phyloP scores from a whole-genome alignment of 1,139 yeast genomes.

The Hemisphaericaspora xylofermentans region DNA sequence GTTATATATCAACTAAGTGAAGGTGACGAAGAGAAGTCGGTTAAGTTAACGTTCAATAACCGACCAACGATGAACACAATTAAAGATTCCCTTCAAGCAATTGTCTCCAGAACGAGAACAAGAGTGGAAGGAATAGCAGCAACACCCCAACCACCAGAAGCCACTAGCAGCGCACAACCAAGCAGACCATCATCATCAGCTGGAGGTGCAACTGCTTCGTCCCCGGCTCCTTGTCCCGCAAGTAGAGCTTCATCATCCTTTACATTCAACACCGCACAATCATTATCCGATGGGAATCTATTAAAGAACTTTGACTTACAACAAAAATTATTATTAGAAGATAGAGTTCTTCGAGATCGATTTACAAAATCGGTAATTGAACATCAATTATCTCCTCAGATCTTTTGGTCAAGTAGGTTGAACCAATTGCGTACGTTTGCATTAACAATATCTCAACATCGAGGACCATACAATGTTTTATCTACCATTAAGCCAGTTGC shows the following conservation, averaged over 20 bases:
- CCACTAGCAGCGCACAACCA: slow-evolving; percentile 5
- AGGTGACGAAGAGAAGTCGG: slow-evolving; percentile 42
- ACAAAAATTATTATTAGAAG: slow-evolving; percentile 70
- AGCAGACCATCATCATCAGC: slow-evolving; percentile 11
- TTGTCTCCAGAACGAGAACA: slow-evolving; percentile 62
- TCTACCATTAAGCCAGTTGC: slow-evolving; percentile 93
- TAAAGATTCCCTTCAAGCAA: slow-evolving; percentile 66
- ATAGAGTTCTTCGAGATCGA: slow-evolving; percentile 66
- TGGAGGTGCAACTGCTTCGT: slow-evolving; percentile 9
- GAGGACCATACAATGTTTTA: slow-evolving; percentile 91
- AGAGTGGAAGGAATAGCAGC: slow-evolving; percentile 23
- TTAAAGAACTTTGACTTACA: slow-evolving; percentile 75
- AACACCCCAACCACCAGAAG: slow-evolving; percentile 16
- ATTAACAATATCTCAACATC: slow-evolving; percentile 74
- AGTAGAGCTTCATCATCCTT: slow-evolving; percentile 17
- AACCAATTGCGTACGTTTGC: slow-evolving; percentile 84
- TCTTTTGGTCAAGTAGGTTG: slow-evolving; percentile 86
- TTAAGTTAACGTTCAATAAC: slow-evolving; percentile 63
- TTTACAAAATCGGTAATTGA: slow-evolving; percentile 88
- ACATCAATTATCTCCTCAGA: slow-evolving; percentile 71
- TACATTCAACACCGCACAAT: slow-evolving; percentile 25
- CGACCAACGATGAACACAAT: slow-evolving; percentile 75
- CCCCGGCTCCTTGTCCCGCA: slow-evolving; percentile 16
- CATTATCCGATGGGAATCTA: slow-evolving; percentile 42
- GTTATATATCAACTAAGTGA: slow-evolving; percentile 41